Conservation (phyloP, 2,329 filamentous ascomycete genomes). For the Mariannaea sp. region DNA sequence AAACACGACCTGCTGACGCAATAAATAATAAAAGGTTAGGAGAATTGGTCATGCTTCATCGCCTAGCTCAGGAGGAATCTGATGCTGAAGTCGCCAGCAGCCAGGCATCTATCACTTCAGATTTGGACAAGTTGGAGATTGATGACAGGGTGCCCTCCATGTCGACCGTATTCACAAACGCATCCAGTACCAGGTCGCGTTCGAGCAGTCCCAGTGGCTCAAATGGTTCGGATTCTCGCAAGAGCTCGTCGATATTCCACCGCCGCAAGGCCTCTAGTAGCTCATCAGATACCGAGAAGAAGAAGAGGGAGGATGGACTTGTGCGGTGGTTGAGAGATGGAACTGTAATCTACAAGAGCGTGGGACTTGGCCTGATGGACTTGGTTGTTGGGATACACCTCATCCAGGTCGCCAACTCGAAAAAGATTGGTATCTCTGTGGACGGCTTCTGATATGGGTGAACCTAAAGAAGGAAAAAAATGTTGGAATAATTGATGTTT, state of each 20-base stretch:
- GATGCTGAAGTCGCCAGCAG: slow-evolving; percentile 41
- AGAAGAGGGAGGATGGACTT: slow-evolving; percentile 55
- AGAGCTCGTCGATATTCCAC: slow-evolving; percentile 41
- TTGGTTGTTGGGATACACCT: slow-evolving; percentile 64
- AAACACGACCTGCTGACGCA: slow-evolving; percentile 21
- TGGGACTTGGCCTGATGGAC: slow-evolving; percentile 70
- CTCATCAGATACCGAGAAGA: slow-evolving; percentile 44
- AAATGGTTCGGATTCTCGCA: slow-evolving; percentile 39
- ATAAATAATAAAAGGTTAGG: slow-evolving; percentile 60
- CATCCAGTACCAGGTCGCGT: slow-evolving; percentile 28
- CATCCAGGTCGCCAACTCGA: slow-evolving; percentile 59
- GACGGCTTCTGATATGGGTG: slow-evolving; percentile 51
- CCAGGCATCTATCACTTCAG: slow-evolving; percentile 38
- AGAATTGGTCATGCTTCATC: slow-evolving; percentile 71
- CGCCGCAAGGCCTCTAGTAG: slow-evolving; percentile 38
- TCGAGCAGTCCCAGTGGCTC: slow-evolving; percentile 42
- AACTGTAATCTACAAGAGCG: slow-evolving; percentile 72
- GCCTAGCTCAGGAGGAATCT: slow-evolving; percentile 49
- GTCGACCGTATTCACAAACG: slow-evolving; percentile 45
- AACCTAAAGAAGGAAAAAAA: neutral
- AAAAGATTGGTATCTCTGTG: slow-evolving; percentile 58
- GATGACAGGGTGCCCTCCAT: slow-evolving; percentile 45
- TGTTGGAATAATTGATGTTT: slow-evolving; percentile 22
- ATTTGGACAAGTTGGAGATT: slow-evolving; percentile 45
- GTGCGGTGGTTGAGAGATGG: slow-evolving; percentile 62